Conservation (phyloP, 2,329 filamentous ascomycete species). For the Elsinoe fawcettii region DNA sequence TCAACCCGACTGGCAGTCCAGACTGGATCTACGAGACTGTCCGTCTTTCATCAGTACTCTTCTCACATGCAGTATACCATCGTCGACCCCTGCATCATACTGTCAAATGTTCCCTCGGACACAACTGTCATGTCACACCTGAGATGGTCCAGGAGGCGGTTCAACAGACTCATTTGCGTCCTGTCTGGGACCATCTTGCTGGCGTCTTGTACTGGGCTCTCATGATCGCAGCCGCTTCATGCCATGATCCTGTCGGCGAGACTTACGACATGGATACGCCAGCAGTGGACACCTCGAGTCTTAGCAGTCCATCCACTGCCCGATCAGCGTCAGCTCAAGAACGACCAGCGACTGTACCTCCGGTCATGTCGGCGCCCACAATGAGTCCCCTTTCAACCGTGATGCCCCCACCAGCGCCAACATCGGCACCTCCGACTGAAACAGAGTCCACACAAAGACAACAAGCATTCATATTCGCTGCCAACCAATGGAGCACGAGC, state of each 20-base stretch:
- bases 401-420: neutral
- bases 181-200: slow-evolving; percentile 28
- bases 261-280: neutral
- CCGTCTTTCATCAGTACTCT: slow-evolving; percentile 24
- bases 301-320: neutral
- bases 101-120: neutral
- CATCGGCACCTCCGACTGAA: neutral
- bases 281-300: neutral
- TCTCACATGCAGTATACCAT: slow-evolving; percentile 23
- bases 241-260: slow-evolving; percentile 19
- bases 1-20: neutral
- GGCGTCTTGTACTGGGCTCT: slow-evolving; percentile 30
- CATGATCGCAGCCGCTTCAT: slow-evolving; percentile 27
- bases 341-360: neutral
- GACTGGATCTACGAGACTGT: slow-evolving; percentile 24
- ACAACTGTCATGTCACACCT: neutral
- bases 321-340: neutral
- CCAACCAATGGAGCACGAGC: neutral
- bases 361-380: neutral
- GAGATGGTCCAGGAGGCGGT: slow-evolving; percentile 24
- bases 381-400: neutral
- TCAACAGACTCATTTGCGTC: slow-evolving; percentile 23
- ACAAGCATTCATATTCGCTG: neutral
- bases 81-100: slow-evolving; percentile 20
- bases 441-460: neutral